Evolutionary conservation across 495 filamentous ascomycete species (phyloP).

Genomic region (Aspergillus homomorphus): DNA sequence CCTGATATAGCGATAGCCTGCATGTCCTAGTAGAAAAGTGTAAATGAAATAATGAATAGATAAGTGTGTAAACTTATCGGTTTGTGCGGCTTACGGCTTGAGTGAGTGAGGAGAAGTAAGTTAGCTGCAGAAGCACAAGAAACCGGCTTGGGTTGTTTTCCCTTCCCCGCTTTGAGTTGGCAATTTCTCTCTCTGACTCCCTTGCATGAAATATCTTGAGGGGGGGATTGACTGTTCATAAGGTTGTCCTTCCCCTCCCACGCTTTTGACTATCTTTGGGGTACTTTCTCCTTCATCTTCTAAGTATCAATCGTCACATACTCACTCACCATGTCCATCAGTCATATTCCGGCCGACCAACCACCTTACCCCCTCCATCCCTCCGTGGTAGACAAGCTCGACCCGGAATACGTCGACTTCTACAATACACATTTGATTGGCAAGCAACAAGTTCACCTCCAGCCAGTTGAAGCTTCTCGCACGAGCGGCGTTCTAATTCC

Average conservation of each 20-base stretch:
- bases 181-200: not conserved
- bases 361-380: slow-evolving; percentile 56
- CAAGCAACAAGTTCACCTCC: slow-evolving; percentile 49
- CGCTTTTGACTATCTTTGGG: too few species aligned
- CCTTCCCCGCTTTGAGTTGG: not conserved
- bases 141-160: not conserved
- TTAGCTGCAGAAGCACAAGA: not conserved
- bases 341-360: slow-evolving; percentile 21
- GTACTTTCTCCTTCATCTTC: slow-evolving; percentile 3
- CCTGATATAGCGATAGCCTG: too few species aligned
- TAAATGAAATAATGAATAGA: too few species aligned
- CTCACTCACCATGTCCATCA: slow-evolving; percentile 27
- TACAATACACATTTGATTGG: slow-evolving; percentile 54
- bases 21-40: too few species aligned
- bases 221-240: too few species aligned
- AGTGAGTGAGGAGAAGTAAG: not conserved
- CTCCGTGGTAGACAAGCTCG: slow-evolving; percentile 43
- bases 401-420: slow-evolving; percentile 52
- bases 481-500: slow-evolving; percentile 52
- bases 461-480: slow-evolving; percentile 52
- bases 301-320: not conserved
- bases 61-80: too few species aligned
- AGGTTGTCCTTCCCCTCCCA: too few species aligned
- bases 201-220: not conserved
- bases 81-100: not conserved